A percentile compares a stretch with the other conserved stretches of the same genome.
Evolutionary conservation across 768 basidiomycete genomes (phyloP).

Genomic region (Boletus rubroflammeus): DNA sequence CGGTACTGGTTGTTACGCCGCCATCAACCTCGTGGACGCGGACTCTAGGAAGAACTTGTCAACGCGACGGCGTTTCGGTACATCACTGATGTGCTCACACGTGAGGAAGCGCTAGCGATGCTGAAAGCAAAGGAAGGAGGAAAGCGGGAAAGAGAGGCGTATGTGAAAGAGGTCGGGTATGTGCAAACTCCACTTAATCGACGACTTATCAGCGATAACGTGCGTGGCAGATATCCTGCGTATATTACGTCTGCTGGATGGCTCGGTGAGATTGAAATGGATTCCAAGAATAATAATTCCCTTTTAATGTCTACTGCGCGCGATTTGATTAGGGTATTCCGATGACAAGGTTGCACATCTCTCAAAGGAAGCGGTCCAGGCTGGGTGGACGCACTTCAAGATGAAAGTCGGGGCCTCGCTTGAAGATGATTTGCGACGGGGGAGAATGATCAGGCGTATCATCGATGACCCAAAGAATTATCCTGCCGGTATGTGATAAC

Average conservation of each 20-base stretch:
- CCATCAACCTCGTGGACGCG: slow-evolving; percentile 3
- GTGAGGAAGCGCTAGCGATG: slow-evolving; percentile 80
- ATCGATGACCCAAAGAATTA: slow-evolving; percentile 81
- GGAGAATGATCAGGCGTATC: slow-evolving; percentile 82
- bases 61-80: slow-evolving; percentile 77
- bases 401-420: slow-evolving; percentile 91
- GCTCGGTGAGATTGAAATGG: slow-evolving; percentile 49
- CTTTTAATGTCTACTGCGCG: not conserved
- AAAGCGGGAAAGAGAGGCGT: slow-evolving; percentile 73
- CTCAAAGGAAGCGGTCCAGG: slow-evolving; percentile 76
- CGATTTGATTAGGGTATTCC: slow-evolving; percentile 54
- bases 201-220: slow-evolving; percentile 4
- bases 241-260: slow-evolving; percentile 91
- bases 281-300: not conserved
- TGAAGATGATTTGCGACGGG: slow-evolving; percentile 77
- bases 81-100: slow-evolving; percentile 87
- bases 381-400: slow-evolving; percentile 97
- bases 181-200: slow-evolving; percentile 9
- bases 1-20: not conserved
- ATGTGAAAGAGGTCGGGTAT: slow-evolving; percentile 65
- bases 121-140: slow-evolving; percentile 68
- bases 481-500: slow-evolving; percentile 48
- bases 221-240: slow-evolving; percentile 68
- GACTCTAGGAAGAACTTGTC: slow-evolving; percentile 66
- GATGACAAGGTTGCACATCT: slow-evolving; percentile 86